Evolutionary conservation across 768 basidiomycete genomes (phyloP).

Genomic region (Pleurotus giganteus): DNA sequence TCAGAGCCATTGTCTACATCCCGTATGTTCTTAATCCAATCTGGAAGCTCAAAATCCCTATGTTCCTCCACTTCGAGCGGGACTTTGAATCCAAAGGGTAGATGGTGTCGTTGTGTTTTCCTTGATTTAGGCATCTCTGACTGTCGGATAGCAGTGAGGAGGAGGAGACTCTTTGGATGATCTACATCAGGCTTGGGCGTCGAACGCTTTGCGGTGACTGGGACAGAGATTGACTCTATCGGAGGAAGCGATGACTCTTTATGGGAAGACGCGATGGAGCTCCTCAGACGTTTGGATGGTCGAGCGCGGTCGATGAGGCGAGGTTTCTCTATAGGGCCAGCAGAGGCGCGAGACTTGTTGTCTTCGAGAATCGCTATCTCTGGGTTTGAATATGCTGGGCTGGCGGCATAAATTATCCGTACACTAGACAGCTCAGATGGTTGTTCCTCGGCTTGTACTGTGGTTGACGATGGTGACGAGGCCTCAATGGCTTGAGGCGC

Average conservation of each 20-base stretch:
- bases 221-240: constrained; percentile 22
- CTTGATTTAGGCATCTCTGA: constrained; percentile 40
- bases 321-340: constrained; percentile 1
- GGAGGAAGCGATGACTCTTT: constrained; percentile 24
- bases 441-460: background rate
- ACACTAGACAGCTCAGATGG: background rate
- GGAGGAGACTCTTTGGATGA: constrained; percentile 22
- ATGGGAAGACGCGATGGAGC: constrained; percentile 9
- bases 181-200: background rate
- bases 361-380: constrained; percentile 22
- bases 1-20: constrained; percentile 15
- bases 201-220: constrained; percentile 8
- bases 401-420: constrained; percentile 2
- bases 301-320: background rate
- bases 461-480: background rate
- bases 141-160: constrained; percentile 52
- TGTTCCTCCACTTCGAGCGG: constrained; percentile 44
- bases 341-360: constrained; percentile 11
- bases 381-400: constrained; percentile 27
- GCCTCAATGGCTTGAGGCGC: background rate
- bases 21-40: constrained; percentile 38
- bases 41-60: constrained; percentile 56
- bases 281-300: constrained; percentile 9
- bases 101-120: constrained; percentile 50
- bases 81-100: constrained; percentile 62